These are phyloP conservation scores for Naganishia randhawae DNA, from an alignment of 768 basidiomycete species.

Conservation along the genomic window DNA sequence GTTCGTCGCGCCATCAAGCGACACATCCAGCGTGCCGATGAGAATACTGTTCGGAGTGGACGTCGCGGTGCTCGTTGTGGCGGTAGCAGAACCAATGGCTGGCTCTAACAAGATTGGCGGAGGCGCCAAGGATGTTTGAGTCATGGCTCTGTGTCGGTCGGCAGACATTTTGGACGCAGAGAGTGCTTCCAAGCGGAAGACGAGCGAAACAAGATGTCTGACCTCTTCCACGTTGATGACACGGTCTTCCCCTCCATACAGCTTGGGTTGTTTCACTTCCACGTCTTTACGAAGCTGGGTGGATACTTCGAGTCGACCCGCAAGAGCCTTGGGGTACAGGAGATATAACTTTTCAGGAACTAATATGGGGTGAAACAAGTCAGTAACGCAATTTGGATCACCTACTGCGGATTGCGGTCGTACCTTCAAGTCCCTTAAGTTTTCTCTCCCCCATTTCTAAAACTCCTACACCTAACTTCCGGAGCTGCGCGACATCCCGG, in stretches of 20 bases:
- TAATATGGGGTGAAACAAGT: constrained; percentile 19
- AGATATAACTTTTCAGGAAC: constrained; percentile 80
- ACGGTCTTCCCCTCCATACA: constrained; percentile 34
- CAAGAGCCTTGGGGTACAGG: constrained; percentile 72
- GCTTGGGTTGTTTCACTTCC: constrained; percentile 39
- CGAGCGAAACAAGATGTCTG: constrained; percentile 66
- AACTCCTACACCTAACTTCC: constrained; percentile 65
- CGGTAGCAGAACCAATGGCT: constrained; percentile 16
- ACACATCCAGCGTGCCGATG: not conserved
- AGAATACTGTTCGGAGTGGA: not conserved
- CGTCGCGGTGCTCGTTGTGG: not conserved
- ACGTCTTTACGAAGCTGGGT: constrained; percentile 45
- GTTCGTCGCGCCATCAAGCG: not conserved
- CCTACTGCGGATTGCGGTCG: constrained; percentile 14
- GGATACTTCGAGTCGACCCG: constrained; percentile 63
- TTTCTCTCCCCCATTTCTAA: constrained; percentile 81
- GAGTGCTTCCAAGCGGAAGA: constrained; percentile 74
- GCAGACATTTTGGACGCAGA: constrained; percentile 29
- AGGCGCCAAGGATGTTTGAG: not conserved
- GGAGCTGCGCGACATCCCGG: constrained; percentile 66
- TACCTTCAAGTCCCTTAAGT: constrained; percentile 81
- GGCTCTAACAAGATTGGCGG: not conserved
- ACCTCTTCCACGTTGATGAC: constrained; percentile 61
- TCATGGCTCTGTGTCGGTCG: constrained; percentile 34
- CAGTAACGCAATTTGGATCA: constrained; percentile 11